Base-by-base conservation (phyloP, 768 basidiomycete genomes). In the Kwoniella pini region DNA sequence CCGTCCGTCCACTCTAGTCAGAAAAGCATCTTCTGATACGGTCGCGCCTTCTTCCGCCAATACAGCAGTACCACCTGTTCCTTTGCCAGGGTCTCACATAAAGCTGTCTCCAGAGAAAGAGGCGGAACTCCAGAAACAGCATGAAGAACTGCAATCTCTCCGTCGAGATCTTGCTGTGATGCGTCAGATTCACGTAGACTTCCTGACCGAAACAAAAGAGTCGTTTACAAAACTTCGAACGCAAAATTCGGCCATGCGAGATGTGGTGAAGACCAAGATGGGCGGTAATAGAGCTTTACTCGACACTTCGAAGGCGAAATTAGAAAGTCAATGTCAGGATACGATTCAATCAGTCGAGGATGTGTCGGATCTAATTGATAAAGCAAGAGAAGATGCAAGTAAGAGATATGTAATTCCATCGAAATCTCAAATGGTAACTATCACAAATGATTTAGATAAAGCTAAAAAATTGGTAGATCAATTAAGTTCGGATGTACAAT, bases 121-220 rank as follows among this genome's bases (percentile, higher is more conserved):
- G 12, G 80, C 81, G 7, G 91, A 95, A 72, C 83, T 98, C 61
- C 89, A 90, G 78, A 88, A 87, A 2, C 94, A 98, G 74, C 92
- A 93, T 72, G 91, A 95, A 77, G 93, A 96, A 72, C 88, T 98
- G 13, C 92, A 94, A 76, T 90, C 90, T 71, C 82, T 99, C 19
- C 88, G 96, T 12, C 86, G 94, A 0, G 96, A 98, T 73, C 82
- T 99, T 6, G 93, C 90, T 0, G 84, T 90, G 70, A 91, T 96
- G 87, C 86, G 93, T 3, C 95, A 98, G 80, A 81, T 96, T 26
- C 97, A 99, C 79, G 87, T 87, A 28, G 91, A 95, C 68, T 98
- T 97, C 75, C 88, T 92, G 83, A 87, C 86, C 69, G 85, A 88
- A 76, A 96, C 95, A 17, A 94, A 95, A 79, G 88, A 88, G 12